These are phyloP conservation scores for Boletus nobilissimus DNA, from an alignment of 1,284 basidiomycete species.

Conservation along the genomic window DNA sequence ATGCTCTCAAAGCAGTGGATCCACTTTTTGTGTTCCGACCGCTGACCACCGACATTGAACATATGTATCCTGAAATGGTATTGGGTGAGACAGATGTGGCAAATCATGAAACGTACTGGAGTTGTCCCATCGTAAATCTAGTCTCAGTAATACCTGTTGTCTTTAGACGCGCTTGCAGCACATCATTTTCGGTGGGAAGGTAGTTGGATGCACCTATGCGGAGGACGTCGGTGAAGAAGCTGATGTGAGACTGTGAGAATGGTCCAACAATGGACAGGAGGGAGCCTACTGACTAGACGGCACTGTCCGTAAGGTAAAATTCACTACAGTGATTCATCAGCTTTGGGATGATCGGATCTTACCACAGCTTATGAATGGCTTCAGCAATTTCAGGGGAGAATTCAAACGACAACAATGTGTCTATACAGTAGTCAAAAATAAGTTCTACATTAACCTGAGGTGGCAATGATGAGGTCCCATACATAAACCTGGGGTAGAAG, in stretches of 20 bases:
- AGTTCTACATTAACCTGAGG: slow-evolving; percentile 65
- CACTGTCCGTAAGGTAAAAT: slow-evolving; percentile 97
- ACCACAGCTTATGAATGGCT: slow-evolving; percentile 88
- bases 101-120: slow-evolving; percentile 67
- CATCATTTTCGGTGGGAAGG: slow-evolving; percentile 89
- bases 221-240: slow-evolving; percentile 89
- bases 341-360: slow-evolving; percentile 87
- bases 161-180: slow-evolving; percentile 89
- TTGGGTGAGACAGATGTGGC: slow-evolving; percentile 55
- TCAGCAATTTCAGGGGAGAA: slow-evolving; percentile 76
- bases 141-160: slow-evolving; percentile 87
- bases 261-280: not conserved
- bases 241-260: slow-evolving; percentile 44
- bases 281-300: slow-evolving; percentile 76
- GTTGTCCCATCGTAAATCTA: not conserved
- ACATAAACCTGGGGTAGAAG: not conserved
- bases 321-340: too few species aligned
- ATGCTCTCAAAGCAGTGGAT: slow-evolving; percentile 95
- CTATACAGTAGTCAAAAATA: slow-evolving; percentile 65
- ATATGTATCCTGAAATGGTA: slow-evolving; percentile 79
- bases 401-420: slow-evolving; percentile 52
- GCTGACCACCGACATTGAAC: slow-evolving; percentile 94
- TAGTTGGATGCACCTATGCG: slow-evolving; percentile 86
- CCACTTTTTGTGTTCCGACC: slow-evolving; percentile 95
- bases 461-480: slow-evolving; percentile 1